Conservation (phyloP, 306 rosid species). For the Quercus mongolica region DNA sequence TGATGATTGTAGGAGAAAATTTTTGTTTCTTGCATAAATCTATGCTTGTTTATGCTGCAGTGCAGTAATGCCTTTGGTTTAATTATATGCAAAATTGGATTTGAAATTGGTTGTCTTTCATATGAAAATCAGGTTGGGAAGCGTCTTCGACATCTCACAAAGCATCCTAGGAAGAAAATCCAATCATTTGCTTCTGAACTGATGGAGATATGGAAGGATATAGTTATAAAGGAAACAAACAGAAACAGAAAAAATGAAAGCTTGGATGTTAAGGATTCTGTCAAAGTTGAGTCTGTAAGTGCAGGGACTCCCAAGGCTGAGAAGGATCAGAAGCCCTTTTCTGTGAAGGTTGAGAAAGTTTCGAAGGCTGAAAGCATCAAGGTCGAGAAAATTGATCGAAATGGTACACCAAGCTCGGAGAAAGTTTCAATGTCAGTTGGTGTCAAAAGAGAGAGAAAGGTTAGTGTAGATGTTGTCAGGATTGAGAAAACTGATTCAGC, state of each 20-base stretch:
- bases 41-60: not conserved
- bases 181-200: conserved; percentile 59
- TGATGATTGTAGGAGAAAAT: not conserved
- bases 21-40: not conserved
- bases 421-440: conserved; percentile 19
- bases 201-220: conserved; percentile 82
- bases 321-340: conserved; percentile 26
- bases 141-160: conserved; percentile 74
- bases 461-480: conserved; percentile 34
- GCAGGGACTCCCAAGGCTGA: conserved; percentile 59
- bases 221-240: conserved; percentile 75
- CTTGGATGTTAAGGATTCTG: conserved; percentile 31
- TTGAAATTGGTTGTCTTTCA: conserved; percentile 6
- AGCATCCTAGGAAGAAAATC: conserved; percentile 79
- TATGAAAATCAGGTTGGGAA: conserved; percentile 71
- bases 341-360: not conserved
- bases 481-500: conserved; percentile 38
- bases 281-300: conserved; percentile 44
- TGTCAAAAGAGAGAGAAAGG: conserved; percentile 27
- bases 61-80: not conserved
- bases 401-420: conserved; percentile 46
- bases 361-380: conserved; percentile 61
- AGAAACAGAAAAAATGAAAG: conserved; percentile 55
- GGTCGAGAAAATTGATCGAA: conserved; percentile 50
- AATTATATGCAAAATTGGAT: not conserved